Conservation (phyloP, 345 rosid genomes). For the Crucihimalaya himalaica region DNA sequence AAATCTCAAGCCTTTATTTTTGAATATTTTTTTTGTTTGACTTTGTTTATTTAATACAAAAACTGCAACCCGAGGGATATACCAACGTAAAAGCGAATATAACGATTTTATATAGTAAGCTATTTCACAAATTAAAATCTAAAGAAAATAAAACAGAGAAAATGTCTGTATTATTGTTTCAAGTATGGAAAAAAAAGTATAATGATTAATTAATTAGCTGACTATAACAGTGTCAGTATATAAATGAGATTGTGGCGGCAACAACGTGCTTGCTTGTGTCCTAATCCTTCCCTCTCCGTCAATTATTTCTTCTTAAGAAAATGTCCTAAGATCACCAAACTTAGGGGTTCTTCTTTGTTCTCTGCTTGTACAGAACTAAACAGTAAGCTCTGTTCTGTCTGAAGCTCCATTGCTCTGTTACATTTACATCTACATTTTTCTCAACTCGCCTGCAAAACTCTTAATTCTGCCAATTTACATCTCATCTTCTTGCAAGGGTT, state of each 20-base stretch:
- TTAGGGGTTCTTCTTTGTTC: neutral
- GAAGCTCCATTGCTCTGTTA: slow-evolving; percentile 10
- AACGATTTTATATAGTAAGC: neutral
- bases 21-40: slow-evolving; percentile 25
- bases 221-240: slow-evolving; percentile 29
- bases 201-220: slow-evolving; percentile 23
- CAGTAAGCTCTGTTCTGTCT: slow-evolving; percentile 10
- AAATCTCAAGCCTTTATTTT: neutral
- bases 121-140: neutral
- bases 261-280: slow-evolving; percentile 43
- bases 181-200: neutral
- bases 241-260: slow-evolving; percentile 30
- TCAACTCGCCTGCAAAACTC: neutral
- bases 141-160: slow-evolving; percentile 9
- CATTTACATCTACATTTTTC: neutral
- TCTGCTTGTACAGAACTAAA: neutral
- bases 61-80: slow-evolving; percentile 27
- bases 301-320: slow-evolving; percentile 15
- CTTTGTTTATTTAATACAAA: slow-evolving; percentile 16
- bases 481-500: neutral
- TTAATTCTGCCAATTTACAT: neutral
- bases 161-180: slow-evolving; percentile 14
- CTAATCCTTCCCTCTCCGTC: neutral
- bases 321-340: slow-evolving; percentile 27
- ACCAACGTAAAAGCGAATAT: slow-evolving; percentile 28